Conservation (phyloP, 371 early-diverging fungal genomes). For the Cokeromyces recurvatus region DNA sequence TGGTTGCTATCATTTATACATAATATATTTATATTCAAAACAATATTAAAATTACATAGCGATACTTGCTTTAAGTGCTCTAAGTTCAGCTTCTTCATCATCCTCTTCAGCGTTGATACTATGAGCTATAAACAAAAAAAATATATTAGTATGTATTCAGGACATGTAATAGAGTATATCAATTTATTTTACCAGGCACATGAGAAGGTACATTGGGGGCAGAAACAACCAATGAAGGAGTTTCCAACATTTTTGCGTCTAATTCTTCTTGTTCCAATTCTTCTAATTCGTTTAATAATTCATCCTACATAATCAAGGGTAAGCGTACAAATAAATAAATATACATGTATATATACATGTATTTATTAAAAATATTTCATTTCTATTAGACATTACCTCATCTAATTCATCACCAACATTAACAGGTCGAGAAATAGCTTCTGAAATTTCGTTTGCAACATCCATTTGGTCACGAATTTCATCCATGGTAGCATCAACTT, state of each 20-base stretch:
- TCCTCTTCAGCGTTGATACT: conserved; percentile 50
- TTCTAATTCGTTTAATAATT: conserved; percentile 89
- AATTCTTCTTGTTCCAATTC: conserved; percentile 92
- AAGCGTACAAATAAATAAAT: neutral
- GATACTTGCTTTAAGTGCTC: conserved; percentile 73
- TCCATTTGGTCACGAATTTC: conserved; percentile 98
- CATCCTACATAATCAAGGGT: conserved; percentile 59
- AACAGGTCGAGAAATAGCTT: conserved; percentile 90
- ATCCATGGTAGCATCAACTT: conserved; percentile 96
- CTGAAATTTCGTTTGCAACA: conserved; percentile 90
- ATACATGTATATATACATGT: too few relatives aligned
- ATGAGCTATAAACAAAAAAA: conserved; percentile 1
- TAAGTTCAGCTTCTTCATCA: conserved; percentile 87
- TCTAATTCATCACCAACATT: conserved; percentile 83
- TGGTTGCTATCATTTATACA: too few relatives aligned
- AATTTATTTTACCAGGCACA: conserved; percentile 56
- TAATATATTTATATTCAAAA: too few relatives aligned
- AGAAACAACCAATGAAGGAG: conserved; percentile 60
- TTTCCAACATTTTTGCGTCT: conserved; percentile 81
- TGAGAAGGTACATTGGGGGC: conserved; percentile 58
- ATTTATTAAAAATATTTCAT: too few relatives aligned
- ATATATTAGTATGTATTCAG: neutral
- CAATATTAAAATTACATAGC: too few relatives aligned
- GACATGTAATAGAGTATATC: conserved; percentile 1
- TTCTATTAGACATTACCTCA: conserved; percentile 50